These are phyloP conservation scores for Parathielavia hyrcaniae DNA, from an alignment of 495 filamentous ascomycete genomes.

Conservation along the genomic window DNA sequence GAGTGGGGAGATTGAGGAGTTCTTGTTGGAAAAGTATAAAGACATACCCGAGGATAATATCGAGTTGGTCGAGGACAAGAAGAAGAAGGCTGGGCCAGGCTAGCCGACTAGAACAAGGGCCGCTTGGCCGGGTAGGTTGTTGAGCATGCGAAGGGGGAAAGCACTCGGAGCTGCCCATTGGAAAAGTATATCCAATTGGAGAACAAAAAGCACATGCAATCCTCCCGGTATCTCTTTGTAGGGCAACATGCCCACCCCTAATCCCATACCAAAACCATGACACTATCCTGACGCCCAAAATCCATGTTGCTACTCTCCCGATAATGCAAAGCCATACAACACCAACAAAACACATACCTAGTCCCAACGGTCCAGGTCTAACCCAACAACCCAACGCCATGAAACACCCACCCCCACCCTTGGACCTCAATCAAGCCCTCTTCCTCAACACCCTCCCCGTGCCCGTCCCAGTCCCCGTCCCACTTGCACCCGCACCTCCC, in stretches of 20 bases:
- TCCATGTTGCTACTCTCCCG: no score
- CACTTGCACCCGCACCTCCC: constrained; percentile 23
- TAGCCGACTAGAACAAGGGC: not conserved
- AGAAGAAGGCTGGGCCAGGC: constrained; percentile 51
- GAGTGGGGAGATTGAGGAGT: constrained; percentile 90
- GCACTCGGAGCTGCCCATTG: not conserved
- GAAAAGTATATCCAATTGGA: not conserved
- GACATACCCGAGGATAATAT: constrained; percentile 89
- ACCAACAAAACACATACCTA: not conserved
- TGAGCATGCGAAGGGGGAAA: not conserved
- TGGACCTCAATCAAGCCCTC: constrained; percentile 30
- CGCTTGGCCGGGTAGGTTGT: not conserved
- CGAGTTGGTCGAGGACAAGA: constrained; percentile 88
- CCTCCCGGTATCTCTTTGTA: not conserved
- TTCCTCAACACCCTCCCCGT: constrained; percentile 47
- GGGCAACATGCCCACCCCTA: not conserved
- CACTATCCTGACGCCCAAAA: no score
- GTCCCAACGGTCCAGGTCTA: no score
- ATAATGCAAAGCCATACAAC: not conserved
- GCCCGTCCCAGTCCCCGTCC: constrained; percentile 12
- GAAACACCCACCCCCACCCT: not conserved
- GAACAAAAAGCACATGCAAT: constrained; percentile 1
- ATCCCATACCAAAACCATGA: not conserved
- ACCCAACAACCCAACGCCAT: not conserved
- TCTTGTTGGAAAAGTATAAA: constrained; percentile 75